Percentiles rank a stretch among this genome's conserved stretches.
Conservation (phyloP, 2,329 filamentous ascomycete genomes). For the Fusarium napiforme region DNA sequence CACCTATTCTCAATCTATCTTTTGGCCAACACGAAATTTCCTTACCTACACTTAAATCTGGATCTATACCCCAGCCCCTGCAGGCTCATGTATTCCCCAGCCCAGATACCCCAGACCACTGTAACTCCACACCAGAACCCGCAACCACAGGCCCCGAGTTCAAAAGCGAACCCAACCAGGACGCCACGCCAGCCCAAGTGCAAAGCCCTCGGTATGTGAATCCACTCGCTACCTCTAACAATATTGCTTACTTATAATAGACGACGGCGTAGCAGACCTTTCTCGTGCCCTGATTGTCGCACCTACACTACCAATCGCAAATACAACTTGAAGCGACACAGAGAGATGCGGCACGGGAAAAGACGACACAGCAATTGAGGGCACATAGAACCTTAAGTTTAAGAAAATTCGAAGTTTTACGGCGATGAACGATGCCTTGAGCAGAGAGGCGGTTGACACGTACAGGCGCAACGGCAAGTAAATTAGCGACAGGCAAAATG, state of each 20-base stretch:
- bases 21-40: fast-evolving
- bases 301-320: not conserved
- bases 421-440: not conserved
- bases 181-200: not conserved
- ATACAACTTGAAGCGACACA: not conserved
- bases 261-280: fast-evolving
- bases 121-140: no score
- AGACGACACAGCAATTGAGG: fast-evolving
- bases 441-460: not conserved
- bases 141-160: not conserved
- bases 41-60: fast-evolving
- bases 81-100: not conserved
- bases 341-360: not conserved
- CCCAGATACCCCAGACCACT: no score
- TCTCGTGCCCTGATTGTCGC: not conserved
- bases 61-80: no score
- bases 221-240: no score
- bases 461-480: not conserved
- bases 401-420: fast-evolving
- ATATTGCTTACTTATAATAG: not conserved
- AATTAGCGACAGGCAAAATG: not conserved
- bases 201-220: not conserved
- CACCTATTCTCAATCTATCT: fast-evolving
- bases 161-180: fast-evolving
- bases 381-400: fast-evolving